These are phyloP conservation scores for Chenopodium berlandieri DNA, from an alignment of 148 eudicot genomes.

Conservation along the genomic window DNA sequence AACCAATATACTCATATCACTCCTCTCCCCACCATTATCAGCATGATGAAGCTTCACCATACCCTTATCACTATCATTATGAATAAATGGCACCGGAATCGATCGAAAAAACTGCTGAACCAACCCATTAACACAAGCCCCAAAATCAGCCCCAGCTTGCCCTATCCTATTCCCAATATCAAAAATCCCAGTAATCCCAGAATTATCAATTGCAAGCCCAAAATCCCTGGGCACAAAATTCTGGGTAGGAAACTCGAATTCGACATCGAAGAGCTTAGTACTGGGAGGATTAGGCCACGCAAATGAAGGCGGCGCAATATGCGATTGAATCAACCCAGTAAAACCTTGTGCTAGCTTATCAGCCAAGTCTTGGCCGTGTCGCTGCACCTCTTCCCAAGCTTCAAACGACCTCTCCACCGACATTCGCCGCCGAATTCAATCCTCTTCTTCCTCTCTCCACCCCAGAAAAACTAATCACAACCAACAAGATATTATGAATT, in stretches of 20 bases:
- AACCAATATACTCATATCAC: slow-evolving; percentile 38
- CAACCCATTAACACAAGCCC: slow-evolving; percentile 70
- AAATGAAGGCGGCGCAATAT: slow-evolving; percentile 70
- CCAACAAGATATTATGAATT: neutral
- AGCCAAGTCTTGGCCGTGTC: slow-evolving; percentile 81
- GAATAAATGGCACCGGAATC: slow-evolving; percentile 59
- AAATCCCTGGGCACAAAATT: slow-evolving; percentile 56
- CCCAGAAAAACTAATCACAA: no score
- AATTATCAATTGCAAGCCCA: slow-evolving; percentile 44
- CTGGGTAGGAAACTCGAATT: slow-evolving; percentile 69
- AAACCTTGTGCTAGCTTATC: slow-evolving; percentile 85
- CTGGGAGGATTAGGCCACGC: slow-evolving; percentile 66
- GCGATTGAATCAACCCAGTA: slow-evolving; percentile 74
- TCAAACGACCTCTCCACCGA: slow-evolving; percentile 90
- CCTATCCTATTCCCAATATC: slow-evolving; percentile 82
- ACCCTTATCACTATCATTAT: slow-evolving; percentile 38
- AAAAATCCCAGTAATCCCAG: slow-evolving; percentile 57
- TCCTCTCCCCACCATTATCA: slow-evolving; percentile 36
- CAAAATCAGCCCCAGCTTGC: slow-evolving; percentile 79
- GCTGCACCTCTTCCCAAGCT: slow-evolving; percentile 98
- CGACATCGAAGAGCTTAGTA: slow-evolving; percentile 62
- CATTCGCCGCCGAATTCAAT: slow-evolving; percentile 36
- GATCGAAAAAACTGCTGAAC: slow-evolving; percentile 71
- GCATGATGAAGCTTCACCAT: slow-evolving; percentile 35
- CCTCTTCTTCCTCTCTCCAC: neutral